Evolutionary conservation across 1,284 basidiomycete genomes (phyloP), one percentile per base, ranked within the genome.

Genomic region (Nidula niveotomentosa): DNA sequence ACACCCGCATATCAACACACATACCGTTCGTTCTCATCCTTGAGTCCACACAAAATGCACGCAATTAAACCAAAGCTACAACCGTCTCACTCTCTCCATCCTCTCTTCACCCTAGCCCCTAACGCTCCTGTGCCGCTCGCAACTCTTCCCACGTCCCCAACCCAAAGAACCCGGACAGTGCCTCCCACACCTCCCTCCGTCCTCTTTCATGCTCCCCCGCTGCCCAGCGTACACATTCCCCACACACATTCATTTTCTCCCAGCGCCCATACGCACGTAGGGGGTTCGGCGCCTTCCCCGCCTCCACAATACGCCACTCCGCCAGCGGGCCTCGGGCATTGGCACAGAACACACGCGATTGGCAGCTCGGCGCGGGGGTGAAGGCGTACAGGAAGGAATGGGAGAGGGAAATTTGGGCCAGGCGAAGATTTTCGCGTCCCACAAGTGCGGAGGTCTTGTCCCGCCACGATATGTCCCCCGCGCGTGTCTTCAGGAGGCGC

Each of bases 321-420:
- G 69, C 64, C 56, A 72, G 69, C 6, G 75, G 74, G 0, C 71
- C 69, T 12, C 70, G 56, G 10, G 72, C 66, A 34, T 65, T 54
- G 1, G 60, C 62, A 49, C 74, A 76, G 30, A 68, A 53, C 4
- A 56, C 30, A 34, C 65, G 57, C 9, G 63, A 62, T 13, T 53
- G 50, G 53, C 74, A 76, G 5, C 37, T 51, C 1, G 69, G 64
- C 0, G 69, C 58, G 0, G 67, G 65, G 18, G 64, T 65, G 54
- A 76, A 76, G 5, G 68, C 66, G 23, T 75, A 63, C 1, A 77
- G 61, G 58, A 76, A 77, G 0, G 70, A 61, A 46, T 77, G 74
- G 0, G 73, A 71, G 39, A 76, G 56, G 55, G 65, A 68, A 65
- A 74, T 71, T 55, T 75, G 70, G n/a, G 76, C 75, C 56, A 66